A percentile compares a stretch with the other conserved stretches of the same genome.
These are phyloP conservation scores for Amanita molliuscula DNA, from an alignment of 768 basidiomycete species.

Conservation along the genomic window DNA sequence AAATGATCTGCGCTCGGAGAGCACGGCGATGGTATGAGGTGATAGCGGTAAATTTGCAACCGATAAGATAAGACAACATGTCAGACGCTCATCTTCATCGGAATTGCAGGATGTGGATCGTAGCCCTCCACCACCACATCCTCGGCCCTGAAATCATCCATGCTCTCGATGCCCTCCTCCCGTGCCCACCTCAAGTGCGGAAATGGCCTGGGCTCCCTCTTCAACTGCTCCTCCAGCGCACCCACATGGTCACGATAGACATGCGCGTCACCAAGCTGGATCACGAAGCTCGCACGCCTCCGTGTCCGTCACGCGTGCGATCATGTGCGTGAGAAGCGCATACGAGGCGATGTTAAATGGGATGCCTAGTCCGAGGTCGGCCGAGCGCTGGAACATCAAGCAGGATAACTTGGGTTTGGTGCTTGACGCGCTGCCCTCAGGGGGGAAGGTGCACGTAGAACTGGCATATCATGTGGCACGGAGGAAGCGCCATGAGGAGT, in stretches of 20 bases:
- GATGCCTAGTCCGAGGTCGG: conserved; percentile 93
- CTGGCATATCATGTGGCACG: conserved; percentile 98
- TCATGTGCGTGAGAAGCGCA: conserved; percentile 93
- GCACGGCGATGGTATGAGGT: too few relatives aligned
- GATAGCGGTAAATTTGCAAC: too few relatives aligned
- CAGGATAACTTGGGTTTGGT: conserved; percentile 75
- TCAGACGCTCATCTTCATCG: conserved; percentile 88
- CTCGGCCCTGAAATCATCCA: conserved; percentile 73
- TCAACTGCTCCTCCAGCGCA: conserved; percentile 75
- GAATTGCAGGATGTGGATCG: conserved; percentile 69
- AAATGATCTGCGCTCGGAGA: too few relatives aligned
- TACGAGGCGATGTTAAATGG: conserved; percentile 99
- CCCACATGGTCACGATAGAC: conserved; percentile 90
- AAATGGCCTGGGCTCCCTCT: conserved; percentile 70
- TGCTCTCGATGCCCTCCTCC: conserved; percentile 41
- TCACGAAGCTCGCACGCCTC: conserved; percentile 86
- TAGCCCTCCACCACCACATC: conserved; percentile 88
- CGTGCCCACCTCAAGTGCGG: conserved; percentile 72
- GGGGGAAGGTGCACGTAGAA: conserved; percentile 93
- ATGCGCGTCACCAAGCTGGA: conserved; percentile 97
- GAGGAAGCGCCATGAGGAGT: conserved; percentile 90
- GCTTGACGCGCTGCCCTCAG: conserved; percentile 24
- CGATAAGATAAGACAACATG: background rate
- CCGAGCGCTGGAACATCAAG: conserved; percentile 96
- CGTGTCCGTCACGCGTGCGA: conserved; percentile 85